These are phyloP conservation scores for Epichloe festucae DNA, from an alignment of 2,329 filamentous ascomycete genomes.

Conservation along the genomic window DNA sequence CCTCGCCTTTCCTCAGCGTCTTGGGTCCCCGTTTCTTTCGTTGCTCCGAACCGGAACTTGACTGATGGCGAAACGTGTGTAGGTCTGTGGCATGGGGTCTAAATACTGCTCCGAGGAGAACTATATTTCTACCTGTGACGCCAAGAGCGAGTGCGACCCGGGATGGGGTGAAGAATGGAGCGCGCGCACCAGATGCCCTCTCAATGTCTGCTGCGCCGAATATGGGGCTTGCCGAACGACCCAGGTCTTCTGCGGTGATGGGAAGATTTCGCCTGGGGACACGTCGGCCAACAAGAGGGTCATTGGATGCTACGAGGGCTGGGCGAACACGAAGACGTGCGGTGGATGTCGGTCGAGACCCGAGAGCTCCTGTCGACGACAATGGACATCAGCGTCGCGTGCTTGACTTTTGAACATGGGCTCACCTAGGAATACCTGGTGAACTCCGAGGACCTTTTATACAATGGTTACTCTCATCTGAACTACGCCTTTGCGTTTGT, in stretches of 20 bases:
- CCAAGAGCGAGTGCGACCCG: constrained; percentile 17
- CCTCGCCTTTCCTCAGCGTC: no score
- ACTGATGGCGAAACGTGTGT: no score
- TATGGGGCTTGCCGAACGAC: neutral
- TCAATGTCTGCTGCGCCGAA: constrained; percentile 24
- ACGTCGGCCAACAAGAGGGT: constrained; percentile 3
- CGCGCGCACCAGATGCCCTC: constrained; percentile 15
- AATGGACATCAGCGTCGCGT: neutral
- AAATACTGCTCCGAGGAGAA: constrained; percentile 3
- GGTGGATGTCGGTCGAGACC: no score
- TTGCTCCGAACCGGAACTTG: no score
- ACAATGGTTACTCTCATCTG: constrained; percentile 18
- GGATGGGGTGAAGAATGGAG: neutral
- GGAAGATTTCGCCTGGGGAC: constrained; percentile 4
- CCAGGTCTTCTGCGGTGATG: constrained; percentile 21
- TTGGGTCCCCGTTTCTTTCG: no score
- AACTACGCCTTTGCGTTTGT: constrained; percentile 20
- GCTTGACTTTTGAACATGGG: no score
- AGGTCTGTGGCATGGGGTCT: constrained; percentile 1
- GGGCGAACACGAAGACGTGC: constrained; percentile 4
- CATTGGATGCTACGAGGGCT: constrained; percentile 22
- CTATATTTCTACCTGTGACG: constrained; percentile 12
- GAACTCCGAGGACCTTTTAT: constrained; percentile 14
- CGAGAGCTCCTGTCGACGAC: constrained; percentile 5
- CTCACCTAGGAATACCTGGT: neutral